Percentiles rank a stretch among this genome's conserved stretches.
These are phyloP conservation scores for Fusarium miscanthi DNA, from an alignment of 2,329 filamentous ascomycete genomes.

Conservation along the genomic window DNA sequence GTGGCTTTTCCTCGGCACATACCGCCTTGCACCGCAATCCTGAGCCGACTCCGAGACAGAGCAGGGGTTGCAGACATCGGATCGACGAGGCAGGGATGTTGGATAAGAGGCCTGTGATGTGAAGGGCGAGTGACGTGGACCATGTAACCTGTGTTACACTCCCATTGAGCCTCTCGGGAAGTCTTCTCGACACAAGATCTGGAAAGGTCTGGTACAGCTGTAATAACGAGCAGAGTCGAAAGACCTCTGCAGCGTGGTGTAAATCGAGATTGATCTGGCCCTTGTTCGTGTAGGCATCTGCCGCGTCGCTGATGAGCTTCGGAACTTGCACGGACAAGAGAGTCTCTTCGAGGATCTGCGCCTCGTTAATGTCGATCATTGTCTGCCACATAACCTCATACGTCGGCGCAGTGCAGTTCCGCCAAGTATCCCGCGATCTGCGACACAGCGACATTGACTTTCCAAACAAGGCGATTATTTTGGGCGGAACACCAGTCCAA, in stretches of 20 bases:
- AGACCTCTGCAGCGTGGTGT: slow-evolving; percentile 51
- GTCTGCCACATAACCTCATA: slow-evolving; percentile 39
- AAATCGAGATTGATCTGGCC: slow-evolving; percentile 41
- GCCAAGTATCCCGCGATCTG: slow-evolving; percentile 33
- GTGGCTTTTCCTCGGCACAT: slow-evolving; percentile 1
- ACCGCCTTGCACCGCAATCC: slow-evolving; percentile 18
- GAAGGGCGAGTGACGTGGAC: slow-evolving; percentile 30
- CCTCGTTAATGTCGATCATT: slow-evolving; percentile 35
- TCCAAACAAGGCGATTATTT: slow-evolving; percentile 33
- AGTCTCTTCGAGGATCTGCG: slow-evolving; percentile 31
- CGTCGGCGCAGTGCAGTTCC: slow-evolving; percentile 29
- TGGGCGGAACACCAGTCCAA: slow-evolving; percentile 36
- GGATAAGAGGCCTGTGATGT: slow-evolving; percentile 15
- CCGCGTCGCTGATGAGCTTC: slow-evolving; percentile 1
- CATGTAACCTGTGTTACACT: slow-evolving; percentile 18
- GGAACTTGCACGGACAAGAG: slow-evolving; percentile 31
- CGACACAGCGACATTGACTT: slow-evolving; percentile 39
- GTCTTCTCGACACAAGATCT: slow-evolving; percentile 47
- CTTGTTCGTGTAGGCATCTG: neutral
- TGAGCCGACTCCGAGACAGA: slow-evolving; percentile 24
- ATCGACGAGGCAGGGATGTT: slow-evolving; percentile 19
- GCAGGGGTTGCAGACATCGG: slow-evolving; percentile 17
- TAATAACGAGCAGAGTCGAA: slow-evolving; percentile 51
- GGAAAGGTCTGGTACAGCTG: slow-evolving; percentile 55
- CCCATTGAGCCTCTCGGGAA: slow-evolving; percentile 37